Evolutionary conservation across 1,284 basidiomycete species (phyloP), one percentile per base, ranked within the genome.

Genomic region (Microbotryum violaceum): DNA sequence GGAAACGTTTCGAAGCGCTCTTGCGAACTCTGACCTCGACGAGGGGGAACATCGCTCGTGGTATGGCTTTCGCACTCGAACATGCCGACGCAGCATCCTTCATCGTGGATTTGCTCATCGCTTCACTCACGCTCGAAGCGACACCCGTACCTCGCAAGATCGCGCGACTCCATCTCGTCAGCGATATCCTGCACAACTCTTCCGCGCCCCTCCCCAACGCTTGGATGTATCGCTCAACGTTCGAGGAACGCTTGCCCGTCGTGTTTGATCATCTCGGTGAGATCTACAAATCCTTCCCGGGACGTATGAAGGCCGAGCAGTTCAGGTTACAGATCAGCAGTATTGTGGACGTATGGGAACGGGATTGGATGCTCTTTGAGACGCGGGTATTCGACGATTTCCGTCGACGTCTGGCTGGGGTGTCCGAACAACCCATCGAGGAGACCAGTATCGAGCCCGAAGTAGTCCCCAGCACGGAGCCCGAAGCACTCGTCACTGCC

Each of bases 161-260:
- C 54, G 91, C 96, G 7, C 85, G 96, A 9, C 82, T 99, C 29
- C 87, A 97, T 77, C 82, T 97, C 52, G 89, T 98, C 58, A 97
- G 92, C 71, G 96, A 99, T 73, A 96, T 99, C 65, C 81, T 99
- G 31, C 92, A 97, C 78, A 99, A 98, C 74, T 91, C 90, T 3
- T 92, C 91, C 46, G 79, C 89, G 4, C 81, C 92, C 10, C 64
- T 79, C 16, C 76, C 77, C 1, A 79, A 79, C 58, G 78, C 79
- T 20, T 97, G 92, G 92, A 90, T 89, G 74, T 97, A 90, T 76
- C 85, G 93, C 42, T 85, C 89, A 64, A 88, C 91, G 67, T 92
- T 97, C 70, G 91, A 97, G 73, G 80, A 84, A 16, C 82, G 89
- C 27, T 81, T 97, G 2, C 88, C 88, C 16, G 82, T 86, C 46